These are phyloP conservation scores for Pochonia chlamydosporia DNA, from an alignment of 2,329 filamentous ascomycete species.

Conservation along the genomic window DNA sequence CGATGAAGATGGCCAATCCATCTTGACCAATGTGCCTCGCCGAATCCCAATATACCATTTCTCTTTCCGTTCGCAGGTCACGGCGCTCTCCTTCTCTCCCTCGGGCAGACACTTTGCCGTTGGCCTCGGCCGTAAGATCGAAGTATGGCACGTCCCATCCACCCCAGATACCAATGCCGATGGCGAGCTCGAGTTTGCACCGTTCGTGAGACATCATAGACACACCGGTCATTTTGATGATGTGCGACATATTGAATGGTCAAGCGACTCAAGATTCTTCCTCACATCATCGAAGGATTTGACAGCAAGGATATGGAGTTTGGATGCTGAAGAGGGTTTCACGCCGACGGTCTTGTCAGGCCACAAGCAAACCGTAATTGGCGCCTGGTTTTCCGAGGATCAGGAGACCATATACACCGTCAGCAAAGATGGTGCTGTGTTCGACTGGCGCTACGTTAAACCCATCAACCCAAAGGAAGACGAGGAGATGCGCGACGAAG, in stretches of 20 bases:
- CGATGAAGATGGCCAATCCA: conserved; percentile 90
- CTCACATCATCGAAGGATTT: conserved; percentile 87
- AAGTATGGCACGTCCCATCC: conserved; percentile 94
- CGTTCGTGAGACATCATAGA: conserved; percentile 82
- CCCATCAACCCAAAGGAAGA: conserved; percentile 51
- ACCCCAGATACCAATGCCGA: conserved; percentile 74
- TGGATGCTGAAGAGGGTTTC: conserved; percentile 82
- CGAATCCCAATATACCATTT: conserved; percentile 89
- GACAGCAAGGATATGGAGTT: conserved; percentile 91
- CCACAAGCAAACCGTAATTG: conserved; percentile 82
- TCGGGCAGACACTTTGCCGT: conserved; percentile 89
- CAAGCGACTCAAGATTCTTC: conserved; percentile 91
- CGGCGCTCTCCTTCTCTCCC: conserved; percentile 82
- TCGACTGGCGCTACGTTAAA: conserved; percentile 82
- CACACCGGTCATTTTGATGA: conserved; percentile 86
- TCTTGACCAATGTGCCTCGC: conserved; percentile 83
- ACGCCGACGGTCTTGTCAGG: conserved; percentile 84
- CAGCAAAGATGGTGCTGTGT: conserved; percentile 95
- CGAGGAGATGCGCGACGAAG: conserved; percentile 54
- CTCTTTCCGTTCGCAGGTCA: conserved; percentile 80
- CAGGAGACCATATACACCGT: conserved; percentile 96
- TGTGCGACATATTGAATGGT: conserved; percentile 88
- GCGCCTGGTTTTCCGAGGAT: conserved; percentile 94
- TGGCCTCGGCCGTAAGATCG: conserved; percentile 77
- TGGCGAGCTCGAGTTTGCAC: conserved; percentile 88